Base-by-base conservation (phyloP, 306 rosid genomes). In the Acacia crassicarpa region DNA sequence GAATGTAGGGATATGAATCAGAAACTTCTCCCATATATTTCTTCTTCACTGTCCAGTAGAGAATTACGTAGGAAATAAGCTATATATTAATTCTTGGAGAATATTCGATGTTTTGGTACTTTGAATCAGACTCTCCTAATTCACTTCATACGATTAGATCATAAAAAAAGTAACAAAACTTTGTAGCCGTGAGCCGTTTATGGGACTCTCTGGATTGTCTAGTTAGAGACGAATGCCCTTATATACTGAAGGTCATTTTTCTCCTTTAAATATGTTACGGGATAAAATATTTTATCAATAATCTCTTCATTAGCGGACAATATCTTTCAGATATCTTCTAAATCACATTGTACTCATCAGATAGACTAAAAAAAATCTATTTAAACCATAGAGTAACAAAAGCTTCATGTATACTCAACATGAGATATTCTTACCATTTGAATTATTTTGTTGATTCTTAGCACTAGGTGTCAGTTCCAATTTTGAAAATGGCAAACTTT, bases 401-500 rank as follows among this genome's bases (percentile, higher is more conserved):
- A 43, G 5, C 66, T 83, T 72, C 67, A 63, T 30, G 78, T 77
- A 66, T 77, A 63, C 35, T 75, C 76, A 79, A 67, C 19, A 51
- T 15, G 56, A 16, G 44, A 27, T 5, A 51, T 27, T 74, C 70
- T 56, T 83, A 91, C 97, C 90, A 25, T 69, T 84, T 70, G 69
- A 23, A 78, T 45, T 76, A 74, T 71, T 65, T 67, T 81, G 77
- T 58, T 69, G 66, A 83, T 43, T 12, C 59, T 67, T 68, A n/a
- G 79, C 78, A 68, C 13, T 59, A 8, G 90, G 56, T 76, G 70
- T 63, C 75, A 86, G 77, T 78, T 89, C 91, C 78, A 82, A 16
- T 53, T 89, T 88, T 48, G 95, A 85, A 7, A 83, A 16, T 74
- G 81, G 84, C 48, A 89, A 84, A 70, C 91, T 91, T 67, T 94